A percentile compares a stretch with the other conserved stretches of the same genome.
Evolutionary conservation across 768 basidiomycete species (phyloP).

Genomic region (Dacryopinax primogenitus): DNA sequence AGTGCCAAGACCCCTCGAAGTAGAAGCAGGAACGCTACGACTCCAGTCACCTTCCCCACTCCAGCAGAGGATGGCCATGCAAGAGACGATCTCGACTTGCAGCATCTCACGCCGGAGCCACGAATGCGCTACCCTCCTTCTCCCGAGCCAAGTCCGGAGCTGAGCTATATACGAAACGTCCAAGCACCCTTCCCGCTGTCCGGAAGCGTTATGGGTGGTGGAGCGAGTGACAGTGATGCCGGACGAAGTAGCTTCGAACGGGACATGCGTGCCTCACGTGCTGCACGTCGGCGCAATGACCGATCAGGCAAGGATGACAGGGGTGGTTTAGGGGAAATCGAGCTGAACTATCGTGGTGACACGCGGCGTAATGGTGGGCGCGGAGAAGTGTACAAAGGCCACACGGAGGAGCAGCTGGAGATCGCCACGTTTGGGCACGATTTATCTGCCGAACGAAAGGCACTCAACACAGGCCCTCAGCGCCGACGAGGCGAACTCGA

Average conservation of each 20-base stretch:
- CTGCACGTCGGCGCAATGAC: background rate
- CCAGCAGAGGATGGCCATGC: background rate
- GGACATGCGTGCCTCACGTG: background rate
- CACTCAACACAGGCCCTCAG: background rate
- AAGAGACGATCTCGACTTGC: no score
- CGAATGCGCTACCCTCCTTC: background rate
- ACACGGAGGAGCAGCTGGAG: conserved; percentile 6
- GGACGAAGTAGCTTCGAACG: background rate
- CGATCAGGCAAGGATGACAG: background rate
- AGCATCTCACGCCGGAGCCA: background rate
- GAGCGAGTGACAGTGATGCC: background rate
- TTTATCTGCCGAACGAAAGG: background rate
- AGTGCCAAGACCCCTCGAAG: background rate
- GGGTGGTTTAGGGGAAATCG: background rate
- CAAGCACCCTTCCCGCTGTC: conserved; percentile 1
- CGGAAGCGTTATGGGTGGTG: background rate
- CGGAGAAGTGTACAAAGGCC: conserved; percentile 2
- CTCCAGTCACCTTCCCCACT: background rate
- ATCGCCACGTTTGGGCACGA: conserved; percentile 2
- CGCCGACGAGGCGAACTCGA: background rate
- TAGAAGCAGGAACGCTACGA: background rate
- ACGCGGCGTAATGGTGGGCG: conserved; percentile 1
- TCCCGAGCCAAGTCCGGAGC: conserved; percentile 1
- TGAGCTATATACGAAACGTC: background rate
- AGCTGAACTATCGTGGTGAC: conserved; percentile 2